A percentile compares a stretch with the other conserved stretches of the same genome.
Conservation (phyloP, 495 filamentous ascomycete genomes). For the Daldinia bambusicola region DNA sequence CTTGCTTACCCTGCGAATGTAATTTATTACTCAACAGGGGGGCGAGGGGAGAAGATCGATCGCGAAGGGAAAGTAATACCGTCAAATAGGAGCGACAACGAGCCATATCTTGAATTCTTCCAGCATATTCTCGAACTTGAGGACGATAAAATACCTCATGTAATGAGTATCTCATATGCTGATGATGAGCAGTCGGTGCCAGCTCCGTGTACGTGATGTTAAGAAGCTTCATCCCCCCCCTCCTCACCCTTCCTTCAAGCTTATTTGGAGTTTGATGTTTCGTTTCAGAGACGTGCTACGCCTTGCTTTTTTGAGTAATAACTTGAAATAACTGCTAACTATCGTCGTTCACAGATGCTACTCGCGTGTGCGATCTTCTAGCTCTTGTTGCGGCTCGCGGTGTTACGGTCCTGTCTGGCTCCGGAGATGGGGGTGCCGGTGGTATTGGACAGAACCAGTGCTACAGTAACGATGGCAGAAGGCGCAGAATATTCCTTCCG, state of each 20-base stretch:
- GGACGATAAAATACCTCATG: slow-evolving; percentile 73
- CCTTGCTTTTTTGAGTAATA: neutral
- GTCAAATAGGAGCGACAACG: slow-evolving; percentile 66
- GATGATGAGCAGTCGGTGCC: slow-evolving; percentile 74
- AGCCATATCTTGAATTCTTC: slow-evolving; percentile 88
- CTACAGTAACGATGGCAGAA: slow-evolving; percentile 71
- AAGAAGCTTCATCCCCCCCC: neutral
- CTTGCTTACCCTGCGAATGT: slow-evolving; percentile 68
- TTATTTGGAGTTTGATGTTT: too few species aligned
- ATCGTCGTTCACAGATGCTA: slow-evolving; percentile 53
- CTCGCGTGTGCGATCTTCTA: slow-evolving; percentile 75
- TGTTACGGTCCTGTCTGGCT: slow-evolving; percentile 74
- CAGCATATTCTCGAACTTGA: slow-evolving; percentile 69
- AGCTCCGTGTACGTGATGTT: slow-evolving; percentile 48
- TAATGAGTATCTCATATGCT: slow-evolving; percentile 79
- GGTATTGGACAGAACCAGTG: slow-evolving; percentile 62
- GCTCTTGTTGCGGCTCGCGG: slow-evolving; percentile 78
- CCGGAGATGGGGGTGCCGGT: slow-evolving; percentile 77
- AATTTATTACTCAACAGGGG: slow-evolving; percentile 74
- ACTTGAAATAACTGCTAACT: neutral
- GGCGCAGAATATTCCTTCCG: slow-evolving; percentile 69
- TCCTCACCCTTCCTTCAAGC: neutral
- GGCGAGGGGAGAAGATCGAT: slow-evolving; percentile 66
- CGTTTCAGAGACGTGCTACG: neutral
- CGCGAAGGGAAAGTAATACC: slow-evolving; percentile 59